Percentiles rank a stretch among this genome's conserved stretches.
Evolutionary conservation across 2,329 filamentous ascomycete genomes (phyloP).

Genomic region (Cladophialophora bantiana): DNA sequence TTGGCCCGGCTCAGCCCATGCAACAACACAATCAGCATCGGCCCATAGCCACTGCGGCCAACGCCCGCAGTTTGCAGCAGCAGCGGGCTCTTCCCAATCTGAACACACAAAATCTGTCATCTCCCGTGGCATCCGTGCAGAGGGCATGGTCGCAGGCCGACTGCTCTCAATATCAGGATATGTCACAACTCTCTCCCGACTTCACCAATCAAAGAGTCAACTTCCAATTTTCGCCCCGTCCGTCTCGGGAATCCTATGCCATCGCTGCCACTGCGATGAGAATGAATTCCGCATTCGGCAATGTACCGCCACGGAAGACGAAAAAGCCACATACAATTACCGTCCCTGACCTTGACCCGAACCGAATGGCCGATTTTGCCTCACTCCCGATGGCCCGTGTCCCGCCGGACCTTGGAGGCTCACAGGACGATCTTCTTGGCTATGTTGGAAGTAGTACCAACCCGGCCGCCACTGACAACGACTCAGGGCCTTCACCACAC

Average conservation of each 20-base stretch:
- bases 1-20: not conserved
- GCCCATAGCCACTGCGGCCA: constrained; percentile 8
- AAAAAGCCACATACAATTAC: constrained; percentile 27
- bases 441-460: constrained; percentile 20
- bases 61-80: not conserved
- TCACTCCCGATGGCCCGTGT: constrained; percentile 19
- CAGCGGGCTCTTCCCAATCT: not conserved
- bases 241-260: constrained; percentile 1
- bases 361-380: constrained; percentile 25
- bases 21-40: constrained; percentile 6
- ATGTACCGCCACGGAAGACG: constrained; percentile 5
- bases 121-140: constrained; percentile 11
- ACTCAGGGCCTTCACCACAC: constrained; percentile 10
- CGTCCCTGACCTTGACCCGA: constrained; percentile 15
- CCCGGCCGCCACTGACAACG: constrained; percentile 3
- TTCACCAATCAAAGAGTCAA: constrained; percentile 13
- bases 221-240: not conserved
- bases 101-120: constrained; percentile 1
- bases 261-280: not conserved
- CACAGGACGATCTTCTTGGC: constrained; percentile 31
- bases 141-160: constrained; percentile 22
- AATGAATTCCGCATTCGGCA: constrained; percentile 7
- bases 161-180: constrained; percentile 10
- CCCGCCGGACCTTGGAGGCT: constrained; percentile 12
- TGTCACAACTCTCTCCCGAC: not conserved